Evolutionary conservation across 2,329 filamentous ascomycete genomes (phyloP).

Genomic region (Ascochyta pisi): DNA sequence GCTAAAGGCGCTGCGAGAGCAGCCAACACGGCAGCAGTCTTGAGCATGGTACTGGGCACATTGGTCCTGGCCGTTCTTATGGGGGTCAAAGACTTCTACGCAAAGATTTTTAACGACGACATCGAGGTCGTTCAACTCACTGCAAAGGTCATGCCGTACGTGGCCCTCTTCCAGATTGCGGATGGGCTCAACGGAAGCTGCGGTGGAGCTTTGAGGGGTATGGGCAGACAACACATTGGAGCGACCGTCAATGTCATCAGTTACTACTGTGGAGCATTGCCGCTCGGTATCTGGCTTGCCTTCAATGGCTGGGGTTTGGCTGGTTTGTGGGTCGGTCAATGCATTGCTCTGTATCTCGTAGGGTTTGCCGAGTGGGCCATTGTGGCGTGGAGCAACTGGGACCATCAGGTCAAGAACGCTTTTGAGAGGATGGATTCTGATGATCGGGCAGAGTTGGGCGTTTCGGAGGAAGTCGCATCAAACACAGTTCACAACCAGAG

Average conservation of each 20-base stretch:
- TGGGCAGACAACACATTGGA: conserved; percentile 86
- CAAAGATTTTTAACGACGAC: conserved; percentile 82
- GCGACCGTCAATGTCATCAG: conserved; percentile 81
- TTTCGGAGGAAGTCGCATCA: conserved; percentile 29
- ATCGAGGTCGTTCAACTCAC: conserved; percentile 74
- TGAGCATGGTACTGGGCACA: conserved; percentile 73
- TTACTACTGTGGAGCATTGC: conserved; percentile 83
- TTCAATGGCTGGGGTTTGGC: conserved; percentile 84
- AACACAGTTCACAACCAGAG: conserved; percentile 22
- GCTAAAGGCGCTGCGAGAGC: conserved; percentile 71
- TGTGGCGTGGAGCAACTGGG: conserved; percentile 79
- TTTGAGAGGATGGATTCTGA: conserved; percentile 71
- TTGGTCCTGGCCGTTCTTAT: conserved; percentile 73
- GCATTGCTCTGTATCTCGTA: conserved; percentile 74
- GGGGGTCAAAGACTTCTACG: conserved; percentile 74
- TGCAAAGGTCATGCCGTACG: conserved; percentile 79
- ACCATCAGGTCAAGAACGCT: conserved; percentile 73
- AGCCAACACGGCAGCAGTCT: conserved; percentile 75
- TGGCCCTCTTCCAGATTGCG: conserved; percentile 88
- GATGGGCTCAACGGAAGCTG: conserved; percentile 87
- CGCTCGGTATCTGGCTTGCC: conserved; percentile 82
- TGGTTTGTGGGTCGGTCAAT: conserved; percentile 85
- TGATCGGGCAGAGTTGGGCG: conserved; percentile 52
- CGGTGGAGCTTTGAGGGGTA: conserved; percentile 79
- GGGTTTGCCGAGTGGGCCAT: conserved; percentile 80